Evolutionary conservation across 345 rosid genomes (phyloP).

Genomic region (Reutealis trisperma): DNA sequence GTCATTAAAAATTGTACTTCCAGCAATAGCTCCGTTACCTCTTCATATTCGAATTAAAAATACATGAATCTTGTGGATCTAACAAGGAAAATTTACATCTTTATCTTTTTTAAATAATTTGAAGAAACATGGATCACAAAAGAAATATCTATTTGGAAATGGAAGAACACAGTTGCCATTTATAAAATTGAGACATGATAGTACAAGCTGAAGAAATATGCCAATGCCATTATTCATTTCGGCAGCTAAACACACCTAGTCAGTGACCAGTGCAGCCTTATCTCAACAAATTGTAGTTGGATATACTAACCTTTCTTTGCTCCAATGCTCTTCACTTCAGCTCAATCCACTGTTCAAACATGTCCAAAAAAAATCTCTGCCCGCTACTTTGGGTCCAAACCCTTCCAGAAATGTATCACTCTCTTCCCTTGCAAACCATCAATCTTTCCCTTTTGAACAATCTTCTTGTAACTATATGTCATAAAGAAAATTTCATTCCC

Average conservation of each 20-base stretch:
- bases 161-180: background rate
- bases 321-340: background rate
- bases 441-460: background rate
- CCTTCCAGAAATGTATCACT: background rate
- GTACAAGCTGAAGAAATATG: conserved; percentile 4
- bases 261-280: background rate
- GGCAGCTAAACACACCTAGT: background rate
- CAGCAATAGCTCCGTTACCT: background rate
- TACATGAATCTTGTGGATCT: background rate
- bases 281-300: background rate
- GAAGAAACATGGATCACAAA: background rate
- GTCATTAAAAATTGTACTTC: background rate
- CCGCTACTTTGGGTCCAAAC: background rate
- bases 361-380: background rate
- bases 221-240: background rate
- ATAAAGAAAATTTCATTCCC: background rate
- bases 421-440: background rate
- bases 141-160: background rate
- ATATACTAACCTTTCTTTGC: background rate
- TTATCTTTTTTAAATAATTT: background rate
- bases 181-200: background rate
- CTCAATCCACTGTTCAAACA: background rate
- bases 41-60: background rate
- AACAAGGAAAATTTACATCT: background rate
- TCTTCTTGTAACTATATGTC: background rate